Conservation (phyloP, 352 stramenopile genomes). For the Phytophthora brassicae region DNA sequence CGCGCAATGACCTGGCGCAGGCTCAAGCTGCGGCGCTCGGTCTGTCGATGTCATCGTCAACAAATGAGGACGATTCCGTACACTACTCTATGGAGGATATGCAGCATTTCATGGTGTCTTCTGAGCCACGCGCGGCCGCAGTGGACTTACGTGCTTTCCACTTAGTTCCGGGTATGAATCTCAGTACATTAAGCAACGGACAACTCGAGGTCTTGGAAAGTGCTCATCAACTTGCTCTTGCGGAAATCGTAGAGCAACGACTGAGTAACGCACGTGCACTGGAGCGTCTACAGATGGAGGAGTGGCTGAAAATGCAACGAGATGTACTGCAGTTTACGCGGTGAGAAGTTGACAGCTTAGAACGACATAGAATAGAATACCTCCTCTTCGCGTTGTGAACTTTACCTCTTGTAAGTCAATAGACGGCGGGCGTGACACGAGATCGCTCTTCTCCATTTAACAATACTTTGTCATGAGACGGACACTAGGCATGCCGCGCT, state of each 20-base stretch:
- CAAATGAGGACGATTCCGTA: constrained; percentile 6
- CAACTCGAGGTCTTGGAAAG: constrained; percentile 78
- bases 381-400: constrained; percentile 26
- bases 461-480: background rate
- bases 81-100: constrained; percentile 48
- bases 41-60: constrained; percentile 37
- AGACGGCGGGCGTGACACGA: background rate
- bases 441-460: background rate
- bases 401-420: constrained; percentile 13
- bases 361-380: constrained; percentile 32
- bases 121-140: constrained; percentile 37
- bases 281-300: constrained; percentile 67
- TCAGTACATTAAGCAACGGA: constrained; percentile 62
- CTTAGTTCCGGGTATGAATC: constrained; percentile 50
- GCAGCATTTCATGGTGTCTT: constrained; percentile 41
- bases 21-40: constrained; percentile 57
- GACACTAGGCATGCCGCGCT: constrained; percentile 18
- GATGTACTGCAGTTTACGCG: constrained; percentile 52
- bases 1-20: constrained; percentile 63
- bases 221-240: constrained; percentile 56
- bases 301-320: constrained; percentile 76
- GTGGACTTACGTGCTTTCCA: constrained; percentile 51
- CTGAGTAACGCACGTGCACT: constrained; percentile 55
- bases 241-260: constrained; percentile 61
- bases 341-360: constrained; percentile 3